Evolutionary conservation across 805 yeast species (phyloP).

Genomic region (Peterozyma xylosa): DNA sequence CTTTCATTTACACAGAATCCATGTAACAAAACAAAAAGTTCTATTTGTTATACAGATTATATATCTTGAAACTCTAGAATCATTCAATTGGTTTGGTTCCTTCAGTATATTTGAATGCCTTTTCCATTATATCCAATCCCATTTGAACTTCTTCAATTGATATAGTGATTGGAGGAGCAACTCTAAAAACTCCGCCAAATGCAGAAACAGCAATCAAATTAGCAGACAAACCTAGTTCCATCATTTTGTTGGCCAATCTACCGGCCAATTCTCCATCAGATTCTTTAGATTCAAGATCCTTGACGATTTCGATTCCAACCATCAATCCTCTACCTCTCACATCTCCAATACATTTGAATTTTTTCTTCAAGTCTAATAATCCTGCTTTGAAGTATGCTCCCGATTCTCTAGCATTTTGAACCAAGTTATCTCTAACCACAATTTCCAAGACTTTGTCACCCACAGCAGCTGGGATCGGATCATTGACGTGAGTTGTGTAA

Average conservation of each 20-base stretch:
- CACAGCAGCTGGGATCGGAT: constrained; percentile 22
- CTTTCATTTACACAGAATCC: too few species aligned
- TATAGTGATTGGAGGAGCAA: constrained; percentile 21
- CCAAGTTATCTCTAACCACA: constrained; percentile 18
- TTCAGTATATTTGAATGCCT: constrained; percentile 6
- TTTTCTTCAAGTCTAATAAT: constrained; percentile 9
- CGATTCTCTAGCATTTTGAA: constrained; percentile 16
- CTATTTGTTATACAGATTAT: too few species aligned
- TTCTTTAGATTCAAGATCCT: constrained; percentile 11
- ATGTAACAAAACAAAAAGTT: too few species aligned
- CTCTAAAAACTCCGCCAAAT: constrained; percentile 16
- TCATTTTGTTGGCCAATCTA: constrained; percentile 11
- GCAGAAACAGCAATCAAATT: constrained; percentile 18
- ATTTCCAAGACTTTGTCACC: constrained; percentile 22
- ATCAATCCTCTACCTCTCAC: constrained; percentile 17
- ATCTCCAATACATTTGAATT: constrained; percentile 13
- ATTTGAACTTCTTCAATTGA: constrained; percentile 14
- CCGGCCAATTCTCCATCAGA: constrained; percentile 10
- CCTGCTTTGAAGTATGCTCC: constrained; percentile 18
- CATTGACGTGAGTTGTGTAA: constrained; percentile 22
- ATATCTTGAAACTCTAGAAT: too few species aligned
- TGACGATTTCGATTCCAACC: constrained; percentile 15
- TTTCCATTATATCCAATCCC: constrained; percentile 13
- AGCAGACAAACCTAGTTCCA: constrained; percentile 17
- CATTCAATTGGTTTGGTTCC: too few species aligned